Percentiles rank a stretch among this genome's conserved stretches.
phyloP scores from a whole-genome alignment of 1,284 basidiomycete species.

The Ganoderma resinaceum region DNA sequence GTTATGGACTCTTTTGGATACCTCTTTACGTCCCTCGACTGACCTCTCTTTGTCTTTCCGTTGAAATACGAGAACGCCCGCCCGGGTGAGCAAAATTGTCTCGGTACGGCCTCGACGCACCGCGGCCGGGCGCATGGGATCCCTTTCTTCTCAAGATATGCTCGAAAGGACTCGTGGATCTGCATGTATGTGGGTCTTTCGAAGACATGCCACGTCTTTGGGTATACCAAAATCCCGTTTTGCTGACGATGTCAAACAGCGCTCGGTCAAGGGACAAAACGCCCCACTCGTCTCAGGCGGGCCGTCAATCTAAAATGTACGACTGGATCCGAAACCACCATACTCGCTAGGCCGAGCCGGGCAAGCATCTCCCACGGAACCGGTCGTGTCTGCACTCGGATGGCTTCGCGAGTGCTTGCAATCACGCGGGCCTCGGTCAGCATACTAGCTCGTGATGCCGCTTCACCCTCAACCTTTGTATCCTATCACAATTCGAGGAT shows the following conservation, averaged over 20 bases:
- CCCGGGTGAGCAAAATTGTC: background rate
- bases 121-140: background rate
- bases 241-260: slow-evolving; percentile 4
- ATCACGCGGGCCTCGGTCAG: slow-evolving; percentile 20
- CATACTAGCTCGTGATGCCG: slow-evolving; percentile 7
- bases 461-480: background rate
- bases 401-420: background rate
- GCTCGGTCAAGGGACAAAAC: background rate
- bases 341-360: background rate
- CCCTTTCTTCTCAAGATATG: background rate
- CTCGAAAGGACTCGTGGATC: background rate
- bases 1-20: slow-evolving; percentile 3
- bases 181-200: background rate
- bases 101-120: background rate
- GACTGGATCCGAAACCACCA: background rate
- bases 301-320: slow-evolving; percentile 3
- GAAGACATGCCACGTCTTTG: slow-evolving; percentile 2
- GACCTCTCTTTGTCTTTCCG: background rate
- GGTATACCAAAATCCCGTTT: background rate
- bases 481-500: slow-evolving; percentile 28
- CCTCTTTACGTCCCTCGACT: background rate
- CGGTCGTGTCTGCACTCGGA: background rate
- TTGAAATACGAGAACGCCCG: background rate
- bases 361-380: background rate
- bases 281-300: background rate